A percentile compares a stretch with the other conserved stretches of the same genome.
Evolutionary conservation across 2,329 filamentous ascomycete species (phyloP).

Genomic region (Pseudogymnoascus sp.): DNA sequence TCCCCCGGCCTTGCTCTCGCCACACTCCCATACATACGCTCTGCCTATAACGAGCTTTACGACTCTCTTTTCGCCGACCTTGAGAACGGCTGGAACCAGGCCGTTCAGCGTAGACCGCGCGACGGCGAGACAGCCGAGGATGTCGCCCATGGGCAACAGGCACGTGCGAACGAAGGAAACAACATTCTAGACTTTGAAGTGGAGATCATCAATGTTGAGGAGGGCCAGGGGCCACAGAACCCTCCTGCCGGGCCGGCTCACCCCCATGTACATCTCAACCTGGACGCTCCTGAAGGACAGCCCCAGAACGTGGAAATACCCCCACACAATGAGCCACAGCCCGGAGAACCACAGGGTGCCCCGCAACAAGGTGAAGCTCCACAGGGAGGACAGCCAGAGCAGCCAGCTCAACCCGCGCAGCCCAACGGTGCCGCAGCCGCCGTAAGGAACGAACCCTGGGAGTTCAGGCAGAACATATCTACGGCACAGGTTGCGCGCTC

Average conservation of each 20-base stretch:
- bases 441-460: conserved; percentile 14
- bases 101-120: conserved; percentile 26
- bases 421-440: neutral
- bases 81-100: conserved; percentile 27
- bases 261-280: neutral
- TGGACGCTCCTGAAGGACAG: neutral
- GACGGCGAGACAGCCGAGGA: conserved; percentile 27
- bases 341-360: neutral
- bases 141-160: conserved; percentile 19
- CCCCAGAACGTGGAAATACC: neutral
- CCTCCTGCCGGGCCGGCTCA: neutral
- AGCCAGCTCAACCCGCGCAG: neutral
- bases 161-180: conserved; percentile 19
- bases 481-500: conserved; percentile 49
- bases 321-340: neutral
- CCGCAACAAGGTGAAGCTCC: neutral
- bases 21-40: conserved; percentile 56
- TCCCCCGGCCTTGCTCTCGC: conserved; percentile 58
- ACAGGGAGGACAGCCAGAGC: neutral
- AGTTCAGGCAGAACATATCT: conserved; percentile 31
- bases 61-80: conserved; percentile 19
- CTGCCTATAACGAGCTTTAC: conserved; percentile 55
- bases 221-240: neutral
- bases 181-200: conserved; percentile 29
- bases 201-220: conserved; percentile 29